Evolutionary conservation across 2,329 filamentous ascomycete species (phyloP), one percentile per base, ranked within the genome.

Genomic region (Trichoderma koningiopsis): DNA sequence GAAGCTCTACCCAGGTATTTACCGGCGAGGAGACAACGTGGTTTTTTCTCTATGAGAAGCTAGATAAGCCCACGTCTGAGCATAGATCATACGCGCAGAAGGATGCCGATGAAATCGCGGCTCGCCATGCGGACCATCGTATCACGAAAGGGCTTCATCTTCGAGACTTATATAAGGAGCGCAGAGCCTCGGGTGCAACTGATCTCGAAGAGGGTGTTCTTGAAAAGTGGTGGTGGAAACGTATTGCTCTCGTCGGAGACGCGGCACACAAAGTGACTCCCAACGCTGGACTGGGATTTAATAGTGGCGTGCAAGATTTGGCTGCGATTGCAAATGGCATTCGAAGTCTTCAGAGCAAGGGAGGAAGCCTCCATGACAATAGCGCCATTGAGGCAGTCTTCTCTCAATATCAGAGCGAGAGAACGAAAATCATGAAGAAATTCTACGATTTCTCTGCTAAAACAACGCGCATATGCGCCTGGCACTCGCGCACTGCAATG

Each of bases 221-320:
- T 1, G 47, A 74, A 31, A 71, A 76, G 29, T 78, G 76, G 76
- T 75, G 72, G 29, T 71, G 69, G 63, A 74, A 74, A 5, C 75
- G 75, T 1, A 72, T 80, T 14, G 77, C 78, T 3, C 74, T 80
- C 1, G 73, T 72, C 0, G 79, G 79, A 1, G 79, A 81, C 57
- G 71, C 79, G 1, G 74, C 71, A 19, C 77, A 80, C 68, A 79
- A 80, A 57, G 76, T 79, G 64, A 79, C 78, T 0, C 77, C 78
- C 0, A 77, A 78, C 49, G 62, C 75, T 2, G 78, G 76, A 0
- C 72, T 75, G 8, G 78, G 79, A 1, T 73, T 76, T 40, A 79
- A 80, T 68, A 75, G 73, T 53, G 77, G 74, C 2, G 72, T 79
- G 7, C 73, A 76, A 49, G 75, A 77, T n/a, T 49, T 75, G 22